Base-by-base conservation (phyloP, 2,329 filamentous ascomycete species). In the Plenodomus lindquistii region DNA sequence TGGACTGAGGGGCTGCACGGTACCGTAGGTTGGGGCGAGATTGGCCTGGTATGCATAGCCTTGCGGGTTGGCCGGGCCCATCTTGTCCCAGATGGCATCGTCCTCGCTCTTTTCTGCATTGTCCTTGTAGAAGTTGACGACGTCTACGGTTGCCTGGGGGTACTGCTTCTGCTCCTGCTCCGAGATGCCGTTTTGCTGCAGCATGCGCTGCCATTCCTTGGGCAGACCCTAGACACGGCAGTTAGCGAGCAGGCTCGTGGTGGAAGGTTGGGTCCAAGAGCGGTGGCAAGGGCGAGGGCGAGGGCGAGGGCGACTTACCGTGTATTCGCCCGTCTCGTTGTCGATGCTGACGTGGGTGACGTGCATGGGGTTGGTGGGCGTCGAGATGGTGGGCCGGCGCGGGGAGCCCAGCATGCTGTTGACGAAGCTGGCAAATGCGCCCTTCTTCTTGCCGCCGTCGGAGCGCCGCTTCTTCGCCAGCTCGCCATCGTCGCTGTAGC, bases 321-420 rank as follows among this genome's bases (percentile, higher is more conserved):
- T 97, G 73, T 96, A 99, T 75, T 96, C 90, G 59, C 94, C 94
- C 3, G 94, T 97, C 65, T 89, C 83, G 75, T 94, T 96, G 74
- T 99, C 93, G 72, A 96, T 97, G 62, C 93, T 93, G 59, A 99
- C 94, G 74, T 99, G 94, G 48, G 93, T 97, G 64, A 99, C 90
- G 75, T 97, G 94, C 51, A 97, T 91, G 40, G 94, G 94, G 66
- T 99, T 97, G 74, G 96, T 92, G 45, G 94, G 94, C 31, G 91
- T 90, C n/a, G 94, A 97, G 65, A 99, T 99, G 73, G 93, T 85
- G 39, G 94, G 91, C 57, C 91, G 90, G 73, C 92, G 89, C 44
- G 89, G 91, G 29, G 91, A 93, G 58, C 70, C 70, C 51, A 73
- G 62, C 60, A 72, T 65, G 61, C 60, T 69, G 64, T 65, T 72